Evolutionary conservation across 2,329 filamentous ascomycete species (phyloP).

Genomic region (Rhynchosporium agropyri): DNA sequence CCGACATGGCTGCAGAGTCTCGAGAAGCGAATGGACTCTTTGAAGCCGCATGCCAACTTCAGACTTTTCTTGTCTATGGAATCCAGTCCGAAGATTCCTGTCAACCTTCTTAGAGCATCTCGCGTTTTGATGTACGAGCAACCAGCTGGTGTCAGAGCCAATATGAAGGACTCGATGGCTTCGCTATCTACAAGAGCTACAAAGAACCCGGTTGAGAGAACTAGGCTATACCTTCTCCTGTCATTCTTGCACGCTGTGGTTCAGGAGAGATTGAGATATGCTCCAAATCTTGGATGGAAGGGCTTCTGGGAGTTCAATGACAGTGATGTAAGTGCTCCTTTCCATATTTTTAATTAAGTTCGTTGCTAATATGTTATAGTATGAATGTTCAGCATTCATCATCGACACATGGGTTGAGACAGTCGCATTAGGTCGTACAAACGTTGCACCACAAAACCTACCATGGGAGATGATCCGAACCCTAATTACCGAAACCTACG

Average conservation of each 20-base stretch:
- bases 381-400: constrained; percentile 95
- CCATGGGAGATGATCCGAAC: constrained; percentile 96
- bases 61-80: constrained; percentile 98
- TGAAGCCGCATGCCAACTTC: constrained; percentile 93
- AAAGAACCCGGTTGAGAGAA: constrained; percentile 87
- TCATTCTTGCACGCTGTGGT: constrained; percentile 96
- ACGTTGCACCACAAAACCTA: constrained; percentile 89
- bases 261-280: constrained; percentile 92
- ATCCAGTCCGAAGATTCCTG: constrained; percentile 92
- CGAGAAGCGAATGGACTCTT: constrained; percentile 93
- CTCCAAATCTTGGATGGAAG: constrained; percentile 93
- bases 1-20: constrained; percentile 96
- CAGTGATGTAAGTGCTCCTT: constrained; percentile 77
- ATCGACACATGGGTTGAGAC: constrained; percentile 93
- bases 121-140: constrained; percentile 98
- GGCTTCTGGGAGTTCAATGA: constrained; percentile 99
- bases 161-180: constrained; percentile 97
- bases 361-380: constrained; percentile 56
- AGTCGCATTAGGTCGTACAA: constrained; percentile 81
- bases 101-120: constrained; percentile 90
- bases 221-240: constrained; percentile 84
- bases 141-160: constrained; percentile 91
- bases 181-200: constrained; percentile 74
- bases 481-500: constrained; percentile 91
- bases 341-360: constrained; percentile 49